These are phyloP conservation scores for Huntiella bhutanensis DNA, from an alignment of 2,329 filamentous ascomycete genomes.

Conservation along the genomic window DNA sequence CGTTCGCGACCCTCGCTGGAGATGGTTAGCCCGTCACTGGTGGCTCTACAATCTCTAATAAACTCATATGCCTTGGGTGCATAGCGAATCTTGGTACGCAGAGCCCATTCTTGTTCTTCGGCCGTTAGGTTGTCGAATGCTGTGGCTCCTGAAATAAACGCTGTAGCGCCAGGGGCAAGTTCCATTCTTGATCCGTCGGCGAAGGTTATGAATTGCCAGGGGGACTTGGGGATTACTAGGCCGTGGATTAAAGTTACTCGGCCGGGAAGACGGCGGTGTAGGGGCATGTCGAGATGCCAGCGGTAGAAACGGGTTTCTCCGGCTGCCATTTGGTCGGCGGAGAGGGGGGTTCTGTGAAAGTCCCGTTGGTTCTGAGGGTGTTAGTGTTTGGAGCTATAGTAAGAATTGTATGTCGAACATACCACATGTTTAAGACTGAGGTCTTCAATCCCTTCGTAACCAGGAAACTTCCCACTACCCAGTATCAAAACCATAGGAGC, in stretches of 20 bases:
- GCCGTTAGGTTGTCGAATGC: constrained; percentile 9
- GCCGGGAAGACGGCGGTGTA: constrained; percentile 9
- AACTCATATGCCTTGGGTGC: constrained; percentile 9
- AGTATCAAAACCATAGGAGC: constrained; percentile 10
- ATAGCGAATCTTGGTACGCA: constrained; percentile 9
- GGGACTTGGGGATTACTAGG: constrained; percentile 7
- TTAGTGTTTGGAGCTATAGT: not conserved
- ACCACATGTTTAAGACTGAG: constrained; percentile 9
- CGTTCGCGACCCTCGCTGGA: constrained; percentile 4
- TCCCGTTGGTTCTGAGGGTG: constrained; percentile 9
- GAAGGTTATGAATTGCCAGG: constrained; percentile 6
- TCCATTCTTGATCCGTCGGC: constrained; percentile 5
- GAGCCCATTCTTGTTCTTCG: constrained; percentile 10
- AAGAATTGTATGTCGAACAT: not conserved
- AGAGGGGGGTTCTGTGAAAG: constrained; percentile 8
- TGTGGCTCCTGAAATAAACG: constrained; percentile 9
- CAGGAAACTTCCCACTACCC: constrained; percentile 8
- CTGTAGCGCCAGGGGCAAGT: constrained; percentile 7
- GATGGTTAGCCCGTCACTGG: constrained; percentile 8
- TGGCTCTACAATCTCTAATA: constrained; percentile 9
- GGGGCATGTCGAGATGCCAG: constrained; percentile 11
- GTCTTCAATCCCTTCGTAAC: constrained; percentile 7
- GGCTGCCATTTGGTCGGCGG: constrained; percentile 7
- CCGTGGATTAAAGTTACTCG: constrained; percentile 11
- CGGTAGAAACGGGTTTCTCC: constrained; percentile 11